Evolutionary conservation across 2,329 filamentous ascomycete species (phyloP).

Genomic region (Fusarium scirpi): DNA sequence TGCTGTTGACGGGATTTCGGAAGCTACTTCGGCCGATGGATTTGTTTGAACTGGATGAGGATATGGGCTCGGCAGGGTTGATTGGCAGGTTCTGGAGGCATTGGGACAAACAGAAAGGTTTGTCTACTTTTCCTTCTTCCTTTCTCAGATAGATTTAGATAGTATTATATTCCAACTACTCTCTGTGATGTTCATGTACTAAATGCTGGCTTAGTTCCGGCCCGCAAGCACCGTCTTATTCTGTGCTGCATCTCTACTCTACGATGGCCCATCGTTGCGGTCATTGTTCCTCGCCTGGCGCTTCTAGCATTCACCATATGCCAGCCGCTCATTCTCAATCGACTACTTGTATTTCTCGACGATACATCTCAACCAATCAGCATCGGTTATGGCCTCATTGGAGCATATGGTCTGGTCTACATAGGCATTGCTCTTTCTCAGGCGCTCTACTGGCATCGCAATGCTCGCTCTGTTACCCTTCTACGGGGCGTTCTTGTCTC

Average conservation of each 20-base stretch:
- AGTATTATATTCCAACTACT: slow-evolving; percentile 13
- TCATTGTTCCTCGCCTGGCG: slow-evolving; percentile 49
- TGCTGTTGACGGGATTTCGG: slow-evolving; percentile 53
- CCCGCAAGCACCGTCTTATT: slow-evolving; percentile 45
- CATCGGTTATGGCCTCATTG: slow-evolving; percentile 51
- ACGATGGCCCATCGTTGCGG: slow-evolving; percentile 47
- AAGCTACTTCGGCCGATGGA: slow-evolving; percentile 52
- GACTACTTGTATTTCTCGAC: slow-evolving; percentile 50
- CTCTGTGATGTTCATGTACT: slow-evolving; percentile 37
- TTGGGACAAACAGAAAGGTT: slow-evolving; percentile 48
- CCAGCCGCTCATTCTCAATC: slow-evolving; percentile 53
- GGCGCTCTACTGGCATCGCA: slow-evolving; percentile 50
- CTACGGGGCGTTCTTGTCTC: slow-evolving; percentile 50
- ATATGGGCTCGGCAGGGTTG: slow-evolving; percentile 49
- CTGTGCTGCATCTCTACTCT: slow-evolving; percentile 47
- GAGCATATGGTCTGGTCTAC: slow-evolving; percentile 51
- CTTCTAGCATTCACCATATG: slow-evolving; percentile 53
- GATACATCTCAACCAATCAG: slow-evolving; percentile 40
- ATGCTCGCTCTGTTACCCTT: slow-evolving; percentile 51
- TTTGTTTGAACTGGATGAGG: slow-evolving; percentile 52
- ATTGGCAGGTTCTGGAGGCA: slow-evolving; percentile 49
- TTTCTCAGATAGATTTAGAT: slow-evolving; percentile 24
- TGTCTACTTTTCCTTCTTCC: slow-evolving; percentile 7
- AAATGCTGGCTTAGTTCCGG: slow-evolving; percentile 32
- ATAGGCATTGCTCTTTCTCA: slow-evolving; percentile 49